Evolutionary conservation across 164 flowering plant genomes (phyloP).

Genomic region (Cinnamomum micranthum): DNA sequence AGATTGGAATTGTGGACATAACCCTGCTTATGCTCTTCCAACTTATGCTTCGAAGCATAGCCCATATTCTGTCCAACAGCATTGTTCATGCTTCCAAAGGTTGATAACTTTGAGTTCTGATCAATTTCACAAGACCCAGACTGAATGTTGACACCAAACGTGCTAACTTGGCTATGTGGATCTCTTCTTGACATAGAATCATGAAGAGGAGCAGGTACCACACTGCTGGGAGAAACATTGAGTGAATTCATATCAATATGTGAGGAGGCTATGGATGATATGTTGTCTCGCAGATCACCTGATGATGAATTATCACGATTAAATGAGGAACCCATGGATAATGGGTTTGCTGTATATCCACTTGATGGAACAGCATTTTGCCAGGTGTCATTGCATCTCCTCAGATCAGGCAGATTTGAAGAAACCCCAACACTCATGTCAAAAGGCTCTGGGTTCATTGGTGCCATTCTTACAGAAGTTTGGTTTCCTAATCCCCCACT

Average conservation of each 20-base stretch:
- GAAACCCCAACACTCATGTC: constrained; percentile 21
- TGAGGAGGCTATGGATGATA: constrained; percentile 23
- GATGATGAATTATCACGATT: constrained; percentile 22
- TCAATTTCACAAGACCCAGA: constrained; percentile 10
- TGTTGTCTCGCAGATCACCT: constrained; percentile 24
- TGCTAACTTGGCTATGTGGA: constrained; percentile 27
- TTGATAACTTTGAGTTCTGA: constrained; percentile 18
- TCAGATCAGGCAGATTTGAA: constrained; percentile 36
- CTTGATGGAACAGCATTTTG: constrained; percentile 36
- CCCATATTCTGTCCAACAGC: constrained; percentile 12
- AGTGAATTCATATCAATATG: constrained; percentile 20
- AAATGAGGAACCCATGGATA: constrained; percentile 24
- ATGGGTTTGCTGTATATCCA: constrained; percentile 29
- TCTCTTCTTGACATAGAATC: constrained; percentile 27
- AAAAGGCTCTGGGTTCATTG: constrained; percentile 22
- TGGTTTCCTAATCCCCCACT: constrained; percentile 28
- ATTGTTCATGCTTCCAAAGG: constrained; percentile 12
- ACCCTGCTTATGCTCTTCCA: constrained; percentile 32
- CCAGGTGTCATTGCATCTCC: constrained; percentile 43
- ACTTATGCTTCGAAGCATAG: constrained; percentile 25
- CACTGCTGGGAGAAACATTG: constrained; percentile 28
- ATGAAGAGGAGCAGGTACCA: constrained; percentile 21
- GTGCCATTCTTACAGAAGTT: constrained; percentile 23
- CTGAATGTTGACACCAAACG: constrained; percentile 18
- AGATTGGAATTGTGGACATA: constrained; percentile 21